Percentiles rank a stretch among this genome's conserved stretches.
These are phyloP conservation scores for Musa balbisiana DNA, from an alignment of 202 grass and related monocot species.

Conservation along the genomic window DNA sequence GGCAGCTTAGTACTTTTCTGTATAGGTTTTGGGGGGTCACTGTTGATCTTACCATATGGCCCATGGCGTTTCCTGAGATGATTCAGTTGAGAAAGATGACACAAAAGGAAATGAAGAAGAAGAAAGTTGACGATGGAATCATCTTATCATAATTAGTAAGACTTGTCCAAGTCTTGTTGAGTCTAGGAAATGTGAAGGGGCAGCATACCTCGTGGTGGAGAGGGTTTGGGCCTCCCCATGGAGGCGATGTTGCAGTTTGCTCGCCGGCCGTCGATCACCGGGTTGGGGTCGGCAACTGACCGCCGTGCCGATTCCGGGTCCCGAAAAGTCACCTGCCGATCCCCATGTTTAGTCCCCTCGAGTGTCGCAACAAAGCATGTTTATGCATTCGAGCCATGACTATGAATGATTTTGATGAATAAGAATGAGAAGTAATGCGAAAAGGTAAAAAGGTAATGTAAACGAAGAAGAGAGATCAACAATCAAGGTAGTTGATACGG, in stretches of 20 bases:
- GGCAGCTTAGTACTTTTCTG: not conserved
- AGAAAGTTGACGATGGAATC: not conserved
- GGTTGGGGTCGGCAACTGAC: slow-evolving; percentile 16
- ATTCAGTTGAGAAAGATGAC: not conserved
- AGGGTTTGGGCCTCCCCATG: slow-evolving; percentile 1
- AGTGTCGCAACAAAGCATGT: not conserved
- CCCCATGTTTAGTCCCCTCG: not conserved
- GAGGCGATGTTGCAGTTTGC: slow-evolving; percentile 29
- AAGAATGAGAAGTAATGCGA: not conserved
- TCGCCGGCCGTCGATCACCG: slow-evolving; percentile 30
- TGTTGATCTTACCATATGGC: no score
- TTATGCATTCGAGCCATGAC: not conserved
- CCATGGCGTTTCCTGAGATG: not conserved
- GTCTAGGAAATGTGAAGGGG: not conserved
- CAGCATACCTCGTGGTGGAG: slow-evolving; percentile 11
- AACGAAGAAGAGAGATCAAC: not conserved
- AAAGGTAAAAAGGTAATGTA: not conserved
- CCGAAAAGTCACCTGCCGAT: slow-evolving; percentile 22
- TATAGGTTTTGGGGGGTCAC: not conserved
- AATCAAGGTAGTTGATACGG: not conserved
- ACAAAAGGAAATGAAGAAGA: not conserved
- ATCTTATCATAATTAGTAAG: no score
- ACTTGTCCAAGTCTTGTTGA: no score
- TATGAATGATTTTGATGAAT: no score
- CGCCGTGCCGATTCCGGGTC: slow-evolving; percentile 14